Conservation (phyloP, 2,329 filamentous ascomycete species). For the Aspergillus chevalieri region DNA sequence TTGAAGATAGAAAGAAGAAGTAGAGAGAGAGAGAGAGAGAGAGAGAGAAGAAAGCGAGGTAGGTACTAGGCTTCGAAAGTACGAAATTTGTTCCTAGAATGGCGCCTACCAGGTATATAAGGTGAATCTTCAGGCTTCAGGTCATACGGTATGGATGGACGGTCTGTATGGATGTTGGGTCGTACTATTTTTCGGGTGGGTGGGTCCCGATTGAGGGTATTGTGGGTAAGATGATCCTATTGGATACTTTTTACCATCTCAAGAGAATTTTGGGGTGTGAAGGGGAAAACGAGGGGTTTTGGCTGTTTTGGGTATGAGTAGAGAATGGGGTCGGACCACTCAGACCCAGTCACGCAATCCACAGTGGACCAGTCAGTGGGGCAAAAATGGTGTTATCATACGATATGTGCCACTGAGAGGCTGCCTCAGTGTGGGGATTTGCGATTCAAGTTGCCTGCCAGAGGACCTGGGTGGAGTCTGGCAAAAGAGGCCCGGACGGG, state of each 20-base stretch:
- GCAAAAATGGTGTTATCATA: neutral
- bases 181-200: too few species aligned
- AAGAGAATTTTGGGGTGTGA: too few species aligned
- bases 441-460: neutral
- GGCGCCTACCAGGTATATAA: too few species aligned
- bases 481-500: neutral
- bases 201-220: too few species aligned
- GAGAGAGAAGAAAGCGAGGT: neutral
- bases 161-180: too few species aligned
- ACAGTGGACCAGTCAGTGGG: neutral
- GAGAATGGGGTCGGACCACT: neutral
- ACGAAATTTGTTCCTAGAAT: too few species aligned
- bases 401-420: neutral
- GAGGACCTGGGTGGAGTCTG: neutral
- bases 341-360: neutral
- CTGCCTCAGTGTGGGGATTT: neutral
- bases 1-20: neutral
- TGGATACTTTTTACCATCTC: too few species aligned
- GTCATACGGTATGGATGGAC: too few species aligned
- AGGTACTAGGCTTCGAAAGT: neutral
- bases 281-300: neutral
- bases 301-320: neutral
- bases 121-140: too few species aligned
- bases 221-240: too few species aligned
- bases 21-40: neutral